These are phyloP conservation scores for Aegle marmelos DNA, from an alignment of 345 rosid species.

Conservation along the genomic window DNA sequence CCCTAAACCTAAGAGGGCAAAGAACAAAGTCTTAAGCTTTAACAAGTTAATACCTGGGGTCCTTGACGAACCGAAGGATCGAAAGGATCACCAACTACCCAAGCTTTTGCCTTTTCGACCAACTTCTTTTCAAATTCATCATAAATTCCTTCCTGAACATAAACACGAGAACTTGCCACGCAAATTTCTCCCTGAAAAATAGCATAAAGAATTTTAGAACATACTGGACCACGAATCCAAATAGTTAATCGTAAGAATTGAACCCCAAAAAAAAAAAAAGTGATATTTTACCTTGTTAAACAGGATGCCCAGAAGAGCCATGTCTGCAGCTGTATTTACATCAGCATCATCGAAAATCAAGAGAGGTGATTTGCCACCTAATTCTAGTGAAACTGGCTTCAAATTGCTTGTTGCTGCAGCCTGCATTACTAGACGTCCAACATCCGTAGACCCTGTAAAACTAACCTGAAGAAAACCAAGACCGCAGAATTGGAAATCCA, in stretches of 20 bases:
- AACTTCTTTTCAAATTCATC: constrained; percentile 50
- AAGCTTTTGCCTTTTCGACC: constrained; percentile 51
- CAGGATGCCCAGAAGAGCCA: constrained; percentile 50
- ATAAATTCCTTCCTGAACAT: constrained; percentile 80
- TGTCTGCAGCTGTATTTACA: constrained; percentile 48
- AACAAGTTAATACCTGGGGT: constrained; percentile 55
- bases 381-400: constrained; percentile 67
- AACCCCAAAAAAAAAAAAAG: background rate
- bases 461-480: constrained; percentile 39
- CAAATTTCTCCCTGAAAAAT: constrained; percentile 65
- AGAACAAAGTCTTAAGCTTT: no score
- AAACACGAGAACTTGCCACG: constrained; percentile 71
- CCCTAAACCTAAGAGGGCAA: no score
- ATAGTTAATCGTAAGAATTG: background rate
- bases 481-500: background rate
- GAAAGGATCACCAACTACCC: constrained; percentile 79
- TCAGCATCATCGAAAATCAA: constrained; percentile 78
- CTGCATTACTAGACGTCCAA: constrained; percentile 65
- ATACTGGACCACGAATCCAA: background rate
- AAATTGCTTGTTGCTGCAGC: constrained; percentile 78
- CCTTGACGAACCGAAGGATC: constrained; percentile 53
- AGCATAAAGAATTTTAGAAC: background rate
- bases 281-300: constrained; percentile 49
- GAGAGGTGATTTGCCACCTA: constrained; percentile 88
- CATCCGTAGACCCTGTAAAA: constrained; percentile 87